Evolutionary conservation across 345 rosid species (phyloP).

Genomic region (Pugionium cornutum): DNA sequence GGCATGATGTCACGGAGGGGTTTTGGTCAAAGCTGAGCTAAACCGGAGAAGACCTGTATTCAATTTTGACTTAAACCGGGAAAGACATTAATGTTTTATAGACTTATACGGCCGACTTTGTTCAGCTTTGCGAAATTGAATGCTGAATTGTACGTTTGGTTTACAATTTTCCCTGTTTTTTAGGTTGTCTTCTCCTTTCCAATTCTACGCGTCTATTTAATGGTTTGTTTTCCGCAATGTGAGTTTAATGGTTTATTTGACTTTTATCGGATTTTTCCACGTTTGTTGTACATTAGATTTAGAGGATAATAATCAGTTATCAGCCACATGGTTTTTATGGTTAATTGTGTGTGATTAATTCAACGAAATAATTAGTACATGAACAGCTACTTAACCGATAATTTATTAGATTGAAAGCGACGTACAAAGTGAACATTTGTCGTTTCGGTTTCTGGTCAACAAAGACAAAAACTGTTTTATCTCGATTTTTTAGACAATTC

Average conservation of each 20-base stretch:
- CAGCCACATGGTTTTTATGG: slow-evolving; percentile 32
- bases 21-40: slow-evolving; percentile 32
- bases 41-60: slow-evolving; percentile 30
- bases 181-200: slow-evolving; percentile 2
- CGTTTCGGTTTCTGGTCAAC: slow-evolving; percentile 37
- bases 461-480: slow-evolving; percentile 18
- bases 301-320: neutral
- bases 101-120: slow-evolving; percentile 25
- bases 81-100: slow-evolving; percentile 12
- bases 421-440: slow-evolving; percentile 32
- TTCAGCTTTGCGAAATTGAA: slow-evolving; percentile 20
- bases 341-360: slow-evolving; percentile 26
- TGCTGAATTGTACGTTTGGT: slow-evolving; percentile 10
- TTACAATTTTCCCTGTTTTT: neutral
- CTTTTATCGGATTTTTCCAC: slow-evolving; percentile 19
- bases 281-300: slow-evolving; percentile 10
- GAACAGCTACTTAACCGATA: slow-evolving; percentile 28
- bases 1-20: slow-evolving; percentile 3
- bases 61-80: slow-evolving; percentile 34
- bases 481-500: too few relatives aligned
- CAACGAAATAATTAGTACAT: slow-evolving; percentile 13
- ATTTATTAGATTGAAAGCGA: slow-evolving; percentile 24
- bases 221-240: neutral
- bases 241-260: slow-evolving; percentile 25
- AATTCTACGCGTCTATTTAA: slow-evolving; percentile 8